These are phyloP conservation scores for Pachyrhizus erosus DNA, from an alignment of 306 rosid genomes.

Conservation along the genomic window DNA sequence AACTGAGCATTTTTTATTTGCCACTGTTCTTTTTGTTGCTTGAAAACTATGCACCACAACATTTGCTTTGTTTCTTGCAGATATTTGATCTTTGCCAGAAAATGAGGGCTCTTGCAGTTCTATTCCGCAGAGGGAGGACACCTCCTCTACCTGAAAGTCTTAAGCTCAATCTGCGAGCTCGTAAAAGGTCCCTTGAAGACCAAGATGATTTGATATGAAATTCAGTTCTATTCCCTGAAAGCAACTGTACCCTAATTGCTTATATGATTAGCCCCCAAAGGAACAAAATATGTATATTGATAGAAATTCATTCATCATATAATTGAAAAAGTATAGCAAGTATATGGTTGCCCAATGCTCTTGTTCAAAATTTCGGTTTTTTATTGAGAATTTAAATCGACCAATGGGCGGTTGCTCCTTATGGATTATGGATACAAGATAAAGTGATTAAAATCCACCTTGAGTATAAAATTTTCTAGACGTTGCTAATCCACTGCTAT, in stretches of 20 bases:
- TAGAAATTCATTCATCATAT: conserved; percentile 45
- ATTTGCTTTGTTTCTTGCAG: conserved; percentile 50
- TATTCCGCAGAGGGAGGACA: conserved; percentile 90
- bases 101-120: conserved; percentile 94
- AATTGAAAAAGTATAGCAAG: conserved; percentile 37
- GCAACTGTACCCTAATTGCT: conserved; percentile 26
- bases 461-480: not conserved
- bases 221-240: conserved; percentile 34
- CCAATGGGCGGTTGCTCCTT: not conserved
- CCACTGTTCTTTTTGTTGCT: not conserved
- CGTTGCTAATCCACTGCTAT: too few relatives aligned
- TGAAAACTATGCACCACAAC: conserved; percentile 16
- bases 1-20: conserved; percentile 29
- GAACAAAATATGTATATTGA: conserved; percentile 27
- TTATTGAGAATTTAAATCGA: not conserved
- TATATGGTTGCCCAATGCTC: conserved; percentile 7
- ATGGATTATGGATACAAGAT: not conserved
- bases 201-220: conserved; percentile 71
- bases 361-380: not conserved
- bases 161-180: conserved; percentile 81
- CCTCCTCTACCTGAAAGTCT: conserved; percentile 95
- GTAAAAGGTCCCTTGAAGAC: conserved; percentile 89
- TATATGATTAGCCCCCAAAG: conserved; percentile 17
- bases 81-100: conserved; percentile 86
- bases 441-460: not conserved